Evolutionary conservation across 257 asterid species (phyloP), one percentile per base, ranked within the genome.

Genomic region (Solanum habrochaites): DNA sequence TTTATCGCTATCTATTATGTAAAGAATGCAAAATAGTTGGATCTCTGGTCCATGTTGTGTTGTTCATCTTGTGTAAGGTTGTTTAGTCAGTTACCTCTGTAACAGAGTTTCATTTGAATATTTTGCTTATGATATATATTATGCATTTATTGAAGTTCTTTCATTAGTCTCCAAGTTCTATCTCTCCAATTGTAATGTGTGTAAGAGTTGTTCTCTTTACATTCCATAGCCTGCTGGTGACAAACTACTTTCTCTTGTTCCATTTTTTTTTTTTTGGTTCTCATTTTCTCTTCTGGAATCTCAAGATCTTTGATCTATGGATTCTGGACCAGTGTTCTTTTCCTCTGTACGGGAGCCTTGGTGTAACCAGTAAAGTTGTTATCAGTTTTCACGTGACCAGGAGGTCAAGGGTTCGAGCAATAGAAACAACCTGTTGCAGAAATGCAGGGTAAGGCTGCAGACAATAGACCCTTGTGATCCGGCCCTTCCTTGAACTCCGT

Each of bases 11-110:
- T 85, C 37, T 85, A 85, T 73, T 23, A 72, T 72, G 72, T 72
- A 85, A 85, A 85, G 74, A 49, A 52, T 32, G 72, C 20, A 23
- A 85, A 52, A 49, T 32, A 42, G 32, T 32, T 35, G 87, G 87
- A 85, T 85, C 83, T 85, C 67, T 29, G 87, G 81, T 72, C 84
- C 83, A 49, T 85, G 58, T 72, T 23, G 35, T 85, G 8, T 20
- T 85, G 37, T 85, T 85, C 81, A 27, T 85, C 27, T n/a, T 85
- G 87, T 43, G 72, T 64, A 4, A 60, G 70, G 66, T 58, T 58
- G 21, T 25, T 81, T 45, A 49, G 69, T 29, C 45, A 29, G 69
- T 29, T 49, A 47, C 18, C 43, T 80, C 67, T 80, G 85, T 78
- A 78, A 80, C 85, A 10, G 69, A 81, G 43, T 49, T 81, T 29